Evolutionary conservation across 805 yeast genomes (phyloP), one percentile per base, ranked within the genome.

Genomic region (Maudiozyma serrabonitensis): DNA sequence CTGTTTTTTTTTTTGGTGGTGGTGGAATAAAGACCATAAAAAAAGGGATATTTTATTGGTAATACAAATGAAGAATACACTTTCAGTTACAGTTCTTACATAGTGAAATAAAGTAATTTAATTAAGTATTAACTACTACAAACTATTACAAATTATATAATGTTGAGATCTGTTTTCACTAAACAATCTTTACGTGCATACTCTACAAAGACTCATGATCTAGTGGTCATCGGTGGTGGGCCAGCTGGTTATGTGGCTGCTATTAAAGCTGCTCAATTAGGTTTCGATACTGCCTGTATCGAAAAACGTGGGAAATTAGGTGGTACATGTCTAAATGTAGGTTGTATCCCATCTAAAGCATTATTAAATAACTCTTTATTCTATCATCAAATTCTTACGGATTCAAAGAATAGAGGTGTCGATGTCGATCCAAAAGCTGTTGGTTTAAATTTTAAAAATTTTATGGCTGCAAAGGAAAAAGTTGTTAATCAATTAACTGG

Each of bases 181-280:
- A 38, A 13, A 31, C 28, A 31, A 19, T 38, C 43, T 11, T 9
- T 46, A 6, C 48, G 48, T 41, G n/a, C 23, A 13, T 54, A 53
- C 46, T 58, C 66, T 32, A 59, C 58, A 18, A 39, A 39, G 26
- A 23, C 25, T 19, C 93, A 87, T 67, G 98, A 93, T 64, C 80
- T 93, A 49, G 95, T 91, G 49, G 87, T 93, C 60, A 85, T 93
- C 64, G 99, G 99, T 59, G 98, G 97, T 62, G 99, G 99, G 52
- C 99, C 99, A 59, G 99, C 98, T 70, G 99, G 99, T 54, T 93
- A 93, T 69, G 93, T 93, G 61, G 98, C 97, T 49, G 99, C 99
- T 63, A 93, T 93, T 70, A 91, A 88, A 71, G 96, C 96, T 52
- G 99, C 99, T 46, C 99, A 93, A 75, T 76, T 90, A 53, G 97